Evolutionary conservation across 1,284 basidiomycete genomes (phyloP).

Genomic region (Moesziomyces sp.): DNA sequence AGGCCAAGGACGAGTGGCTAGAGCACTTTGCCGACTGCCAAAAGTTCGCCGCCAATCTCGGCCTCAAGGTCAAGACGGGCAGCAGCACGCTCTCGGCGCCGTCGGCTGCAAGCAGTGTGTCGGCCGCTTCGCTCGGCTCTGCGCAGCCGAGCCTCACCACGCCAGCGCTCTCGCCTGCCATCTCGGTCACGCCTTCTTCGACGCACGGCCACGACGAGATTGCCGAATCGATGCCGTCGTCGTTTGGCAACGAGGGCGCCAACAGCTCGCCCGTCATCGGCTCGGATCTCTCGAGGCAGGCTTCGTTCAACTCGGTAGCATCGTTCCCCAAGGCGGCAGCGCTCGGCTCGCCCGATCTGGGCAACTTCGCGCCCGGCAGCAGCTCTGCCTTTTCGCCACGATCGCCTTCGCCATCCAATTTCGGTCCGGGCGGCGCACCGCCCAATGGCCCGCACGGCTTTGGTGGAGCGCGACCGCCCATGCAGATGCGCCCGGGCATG

Average conservation of each 20-base stretch:
- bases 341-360: conserved; percentile 39
- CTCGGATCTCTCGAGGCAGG: conserved; percentile 43
- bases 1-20: conserved; percentile 77
- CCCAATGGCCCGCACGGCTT: conserved; percentile 15
- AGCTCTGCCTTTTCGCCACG: conserved; percentile 29
- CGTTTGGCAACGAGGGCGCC: conserved; percentile 8
- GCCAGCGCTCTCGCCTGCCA: conserved; percentile 52
- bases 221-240: conserved; percentile 1
- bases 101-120: conserved; percentile 6
- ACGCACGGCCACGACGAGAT: conserved; percentile 18
- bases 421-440: conserved; percentile 17
- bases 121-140: conserved; percentile 8
- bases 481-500: conserved; percentile 35
- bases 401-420: conserved; percentile 40
- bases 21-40: conserved; percentile 85
- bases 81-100: conserved; percentile 6
- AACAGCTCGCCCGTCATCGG: conserved; percentile 21
- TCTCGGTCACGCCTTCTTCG: conserved; percentile 58
- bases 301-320: conserved; percentile 57
- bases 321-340: conserved; percentile 48
- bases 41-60: conserved; percentile 76
- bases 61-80: conserved; percentile 54
- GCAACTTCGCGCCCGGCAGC: conserved; percentile 13
- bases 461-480: conserved; percentile 21
- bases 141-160: conserved; percentile 20